These are phyloP conservation scores for Flaveria robusta DNA, from an alignment of 129 eudicot genomes.

Conservation along the genomic window DNA sequence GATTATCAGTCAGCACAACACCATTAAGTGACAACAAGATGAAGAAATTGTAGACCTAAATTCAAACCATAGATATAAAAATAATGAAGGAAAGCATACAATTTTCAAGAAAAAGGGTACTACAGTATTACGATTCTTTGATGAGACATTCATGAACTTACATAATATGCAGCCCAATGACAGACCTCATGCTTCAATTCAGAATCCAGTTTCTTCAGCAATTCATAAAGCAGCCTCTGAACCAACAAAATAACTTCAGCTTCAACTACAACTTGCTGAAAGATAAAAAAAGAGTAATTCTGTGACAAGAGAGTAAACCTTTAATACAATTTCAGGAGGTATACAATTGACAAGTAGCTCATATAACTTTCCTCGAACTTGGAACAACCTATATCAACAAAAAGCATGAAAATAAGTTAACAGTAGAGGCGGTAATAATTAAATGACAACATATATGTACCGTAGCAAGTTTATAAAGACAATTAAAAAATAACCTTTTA, in stretches of 20 bases:
- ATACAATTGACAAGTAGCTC: slow-evolving; percentile 85
- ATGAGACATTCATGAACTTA: slow-evolving; percentile 46
- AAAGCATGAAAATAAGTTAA: slow-evolving; percentile 8
- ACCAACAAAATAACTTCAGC: slow-evolving; percentile 31
- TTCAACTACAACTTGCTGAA: neutral
- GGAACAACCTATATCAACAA: slow-evolving; percentile 61
- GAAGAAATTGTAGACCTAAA: neutral
- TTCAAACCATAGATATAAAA: neutral
- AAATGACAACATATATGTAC: neutral
- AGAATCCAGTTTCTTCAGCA: slow-evolving; percentile 87
- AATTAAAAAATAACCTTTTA: slow-evolving; percentile 54
- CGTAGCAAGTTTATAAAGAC: slow-evolving; percentile 2
- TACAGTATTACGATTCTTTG: neutral
- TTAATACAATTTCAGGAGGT: slow-evolving; percentile 85
- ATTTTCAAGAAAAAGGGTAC: neutral
- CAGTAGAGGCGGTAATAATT: neutral
- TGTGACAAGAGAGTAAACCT: slow-evolving; percentile 42
- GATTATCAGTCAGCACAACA: neutral
- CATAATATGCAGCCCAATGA: slow-evolving; percentile 99
- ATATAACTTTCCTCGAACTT: slow-evolving; percentile 91
- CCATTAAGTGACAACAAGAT: neutral
- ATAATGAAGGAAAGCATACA: neutral
- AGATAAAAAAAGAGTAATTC: neutral
- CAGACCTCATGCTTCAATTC: slow-evolving; percentile 93
- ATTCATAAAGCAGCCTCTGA: slow-evolving; percentile 88